A percentile compares a stretch with the other conserved stretches of the same genome.
Conservation (phyloP, 805 yeast genomes). For the Lipomyces lipofer region DNA sequence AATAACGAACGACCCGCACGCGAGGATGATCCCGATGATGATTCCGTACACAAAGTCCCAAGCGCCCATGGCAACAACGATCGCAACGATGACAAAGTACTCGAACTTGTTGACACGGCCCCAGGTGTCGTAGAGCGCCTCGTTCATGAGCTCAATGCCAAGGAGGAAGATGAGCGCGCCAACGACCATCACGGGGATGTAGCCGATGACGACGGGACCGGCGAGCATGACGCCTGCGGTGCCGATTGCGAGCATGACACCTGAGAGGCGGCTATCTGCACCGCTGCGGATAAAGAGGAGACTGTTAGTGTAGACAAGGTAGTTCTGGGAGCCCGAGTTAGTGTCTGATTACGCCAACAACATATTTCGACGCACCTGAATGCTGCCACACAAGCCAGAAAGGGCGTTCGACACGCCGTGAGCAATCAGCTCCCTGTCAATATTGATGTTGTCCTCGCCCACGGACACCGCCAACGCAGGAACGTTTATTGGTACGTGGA, state of each 20-base stretch:
- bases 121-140: conserved; percentile 80
- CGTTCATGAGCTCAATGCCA: conserved; percentile 87
- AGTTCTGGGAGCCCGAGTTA: conserved; percentile 47
- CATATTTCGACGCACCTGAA: conserved; percentile 51
- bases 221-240: conserved; percentile 78
- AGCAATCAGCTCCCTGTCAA: conserved; percentile 89
- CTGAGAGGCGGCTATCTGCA: conserved; percentile 86
- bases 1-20: conserved; percentile 92
- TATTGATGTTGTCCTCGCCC: conserved; percentile 76
- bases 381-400: conserved; percentile 81
- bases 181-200: conserved; percentile 92
- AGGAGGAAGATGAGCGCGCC: conserved; percentile 86
- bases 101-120: conserved; percentile 76
- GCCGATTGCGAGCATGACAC: conserved; percentile 80
- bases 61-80: conserved; percentile 92
- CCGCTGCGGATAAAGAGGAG: conserved; percentile 91
- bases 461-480: conserved; percentile 94
- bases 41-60: conserved; percentile 95
- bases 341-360: not conserved
- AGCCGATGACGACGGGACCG: conserved; percentile 93
- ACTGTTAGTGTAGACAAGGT: conserved; percentile 91
- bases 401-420: conserved; percentile 89
- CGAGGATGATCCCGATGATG: conserved; percentile 82
- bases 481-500: conserved; percentile 96
- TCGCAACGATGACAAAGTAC: conserved; percentile 77